Evolutionary conservation across 768 basidiomycete genomes (phyloP).

Genomic region (Mycena olivaceomarginata): DNA sequence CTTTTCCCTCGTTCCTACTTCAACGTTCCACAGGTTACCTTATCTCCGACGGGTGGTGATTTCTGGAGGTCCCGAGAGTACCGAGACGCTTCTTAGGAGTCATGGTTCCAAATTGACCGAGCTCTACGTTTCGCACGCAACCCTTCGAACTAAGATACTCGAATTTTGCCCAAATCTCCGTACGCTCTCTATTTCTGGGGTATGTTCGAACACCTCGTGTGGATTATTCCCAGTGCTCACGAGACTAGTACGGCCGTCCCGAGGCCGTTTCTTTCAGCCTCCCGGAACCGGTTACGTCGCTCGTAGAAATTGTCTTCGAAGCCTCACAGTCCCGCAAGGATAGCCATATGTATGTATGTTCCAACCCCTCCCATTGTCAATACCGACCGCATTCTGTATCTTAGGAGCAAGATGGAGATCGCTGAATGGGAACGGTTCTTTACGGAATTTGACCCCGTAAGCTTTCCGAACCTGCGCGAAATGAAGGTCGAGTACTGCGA

Average conservation of each 20-base stretch:
- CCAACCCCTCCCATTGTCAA: not conserved
- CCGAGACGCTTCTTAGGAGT: not conserved
- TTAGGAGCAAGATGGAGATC: not conserved
- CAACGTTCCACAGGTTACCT: not conserved
- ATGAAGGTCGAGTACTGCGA: conserved; percentile 15
- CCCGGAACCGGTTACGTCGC: not conserved
- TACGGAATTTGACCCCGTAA: not conserved
- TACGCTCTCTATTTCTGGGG: not conserved
- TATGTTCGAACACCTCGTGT: not conserved
- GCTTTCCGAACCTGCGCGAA: conserved; percentile 29
- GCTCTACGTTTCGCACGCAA: not conserved
- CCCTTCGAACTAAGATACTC: not conserved
- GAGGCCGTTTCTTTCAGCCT: not conserved
- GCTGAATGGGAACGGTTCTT: conserved; percentile 29
- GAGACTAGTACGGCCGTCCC: not conserved
- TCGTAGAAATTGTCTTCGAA: not conserved
- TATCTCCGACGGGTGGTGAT: not conserved
- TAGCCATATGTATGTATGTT: not conserved
- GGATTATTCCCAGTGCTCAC: not conserved
- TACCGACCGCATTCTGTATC: not conserved
- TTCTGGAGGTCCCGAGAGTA: not conserved
- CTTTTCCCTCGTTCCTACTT: not conserved
- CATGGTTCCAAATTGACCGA: conserved; percentile 12
- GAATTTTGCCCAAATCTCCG: conserved; percentile 1
- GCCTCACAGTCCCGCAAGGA: no score